Base-by-base conservation (phyloP, 805 yeast genomes). In the Candida patagonica region DNA sequence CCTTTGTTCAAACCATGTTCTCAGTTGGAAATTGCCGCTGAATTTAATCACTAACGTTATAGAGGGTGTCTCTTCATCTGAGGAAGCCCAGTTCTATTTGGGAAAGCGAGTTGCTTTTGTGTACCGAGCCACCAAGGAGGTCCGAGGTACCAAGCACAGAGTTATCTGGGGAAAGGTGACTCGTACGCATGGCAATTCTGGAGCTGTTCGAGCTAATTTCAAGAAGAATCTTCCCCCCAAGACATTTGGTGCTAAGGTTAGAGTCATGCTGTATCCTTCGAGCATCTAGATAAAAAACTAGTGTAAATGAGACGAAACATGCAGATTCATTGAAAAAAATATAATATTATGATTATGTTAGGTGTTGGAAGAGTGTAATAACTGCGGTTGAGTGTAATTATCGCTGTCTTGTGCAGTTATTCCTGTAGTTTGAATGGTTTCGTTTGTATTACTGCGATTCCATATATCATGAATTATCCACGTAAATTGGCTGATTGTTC, bases 51-150 rank as follows among this genome's bases (percentile, higher is more conserved):
- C 37, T 33, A 33, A 33, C 37, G 22, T 21, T 33, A 7, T 20
- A 33, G 98, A 92, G 77, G 95, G 95, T 73, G 98, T 92, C 61
- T 68, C 80, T 53, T 66, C 73, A 66, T 76, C 95, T 61, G 80
- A 84, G 68, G 98, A 89, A 54, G 96, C 98, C 62, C 82, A 85
- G 75, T 92, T 92, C 80, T 92, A 92, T 94, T 79, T 92, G 63
- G 98, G 98, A 76, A 92, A 92, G 86, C 85, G 95, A 71, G 80
- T 92, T 58, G 98, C 97, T 62, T 92, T 85, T 80, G 97, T 92
- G 62, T 92, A 92, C 96, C 85, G 94, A 74, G 95, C 95, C 67
- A 73, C 83, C 65, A 92, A 87, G 78, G 97, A 88, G 76, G 72
- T 88, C 67, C 84, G 95, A 81, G 97, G 97, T 71, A 74, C 97